Evolutionary conservation across 345 rosid genomes (phyloP), one percentile per base, ranked within the genome.

Genomic region (Passiflora organensis): DNA sequence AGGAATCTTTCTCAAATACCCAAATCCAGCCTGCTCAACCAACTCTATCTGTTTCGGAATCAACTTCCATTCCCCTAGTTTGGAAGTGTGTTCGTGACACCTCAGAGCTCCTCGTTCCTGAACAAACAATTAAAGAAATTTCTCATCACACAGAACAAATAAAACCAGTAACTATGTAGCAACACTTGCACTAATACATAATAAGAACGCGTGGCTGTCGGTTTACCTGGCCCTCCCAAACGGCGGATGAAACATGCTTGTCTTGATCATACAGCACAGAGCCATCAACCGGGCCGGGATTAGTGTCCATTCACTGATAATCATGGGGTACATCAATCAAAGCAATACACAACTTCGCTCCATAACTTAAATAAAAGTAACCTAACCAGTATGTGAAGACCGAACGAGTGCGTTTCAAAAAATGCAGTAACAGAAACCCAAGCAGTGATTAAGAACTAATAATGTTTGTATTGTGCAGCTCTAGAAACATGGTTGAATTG

Each of bases 81-180:
- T 91, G 0, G 96, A 91, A 6, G 97, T 91, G 60, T 91, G 97
- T 72, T 91, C 97, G 59, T 87, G 97, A 77, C 97, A 91, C 76
- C 97, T 80, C 56, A 91, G 89, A 4, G 91, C 97, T 64, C 95
- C 96, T n/a, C 97, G 83, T 70, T 91, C 97, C 96, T 91, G 34
- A 6, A 23, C 53, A 23, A 34, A 36, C 25, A 13, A 19, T 15
- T 22, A 5, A 4, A 44, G 11, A 25, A 25, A 42, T 25, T 10
- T 53, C 56, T 17, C 9, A 44, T 17, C 21, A 44, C 23, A 18
- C 48, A 44, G 10, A 16, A 2, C 21, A 43, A 43, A 43, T 10
- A 43, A 10, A 16, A 17, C 15, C 17, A 42, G 15, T 42, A 48
- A 9, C 6, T 14, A 15, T 6, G 34, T 12, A 17, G 22, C 21